Base-by-base conservation (phyloP, 768 basidiomycete species). In the Boletus speciosus region DNA sequence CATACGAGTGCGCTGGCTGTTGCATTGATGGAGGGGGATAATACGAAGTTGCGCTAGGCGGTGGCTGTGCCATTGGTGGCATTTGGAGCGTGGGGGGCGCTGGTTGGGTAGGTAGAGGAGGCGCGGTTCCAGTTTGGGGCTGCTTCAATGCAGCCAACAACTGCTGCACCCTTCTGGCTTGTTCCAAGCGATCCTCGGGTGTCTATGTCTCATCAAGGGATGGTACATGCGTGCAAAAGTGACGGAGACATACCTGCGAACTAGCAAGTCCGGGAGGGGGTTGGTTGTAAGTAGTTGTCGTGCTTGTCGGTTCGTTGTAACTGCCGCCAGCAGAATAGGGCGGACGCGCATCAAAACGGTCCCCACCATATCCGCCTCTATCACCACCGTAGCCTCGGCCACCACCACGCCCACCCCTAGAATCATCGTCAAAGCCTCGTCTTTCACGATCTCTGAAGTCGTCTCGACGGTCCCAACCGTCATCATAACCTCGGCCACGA, bases 141-240 rank as follows among this genome's bases (percentile, higher is more conserved):
- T 88, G 86, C 63, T 93, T 91, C 43, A 92, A 72, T 12, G 90
- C 90, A 5, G 89, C 90, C 25, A 93, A 73, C 16, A 92, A 74
- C 62, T 92, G 88, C 65, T 93, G 92, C 9, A 94, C 90, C 69
- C 82, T 88, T 51, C 85, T 82, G 8, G 92, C 91, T 76, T 93
- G 89, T 63, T 95, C 93, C 19, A 95, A 75, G 12, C 92, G 86
- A 47, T 93, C 90, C 54, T 93, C 90, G 11, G 74, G 37, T 21
- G 40, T 42, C 55, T 60, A 48, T 25, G 10, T 19, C 31, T 32
- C 21, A 39, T 59, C 53, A 64, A 12, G 8, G 10, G 21, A n/a
- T 23, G 43, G 11, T 31, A 23, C 23, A n/a, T 41, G 19, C 27
- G 14, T 23, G 27, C 27, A 38, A 37, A 35, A 38, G 42, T 7